Evolutionary conservation across 805 yeast genomes (phyloP).

Genomic region (Brettanomyces sp.): DNA sequence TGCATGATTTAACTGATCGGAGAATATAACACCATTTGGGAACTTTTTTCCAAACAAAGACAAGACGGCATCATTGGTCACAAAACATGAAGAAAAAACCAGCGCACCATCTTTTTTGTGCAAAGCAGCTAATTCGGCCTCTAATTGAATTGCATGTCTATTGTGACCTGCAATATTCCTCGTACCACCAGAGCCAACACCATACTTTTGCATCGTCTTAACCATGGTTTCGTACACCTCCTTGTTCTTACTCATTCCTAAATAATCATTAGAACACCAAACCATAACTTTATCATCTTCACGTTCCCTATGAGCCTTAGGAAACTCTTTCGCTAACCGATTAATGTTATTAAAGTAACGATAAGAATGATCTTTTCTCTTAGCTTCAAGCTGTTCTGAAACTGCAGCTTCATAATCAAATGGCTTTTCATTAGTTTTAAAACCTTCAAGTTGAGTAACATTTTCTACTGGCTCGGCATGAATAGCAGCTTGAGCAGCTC

Average conservation of each 20-base stretch:
- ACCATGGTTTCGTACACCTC: conserved; percentile 71
- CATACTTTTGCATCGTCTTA: conserved; percentile 73
- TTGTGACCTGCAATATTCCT: conserved; percentile 98
- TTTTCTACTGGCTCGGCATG: conserved; percentile 21
- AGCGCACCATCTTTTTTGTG: conserved; percentile 94
- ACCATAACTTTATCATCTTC: conserved; percentile 86
- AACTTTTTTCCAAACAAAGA: conserved; percentile 85
- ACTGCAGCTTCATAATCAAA: conserved; percentile 72
- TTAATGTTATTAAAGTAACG: conserved; percentile 96
- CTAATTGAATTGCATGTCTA: conserved; percentile 77
- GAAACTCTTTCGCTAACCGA: conserved; percentile 89
- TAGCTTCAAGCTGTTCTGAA: conserved; percentile 55
- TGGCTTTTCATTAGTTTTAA: conserved; percentile 37
- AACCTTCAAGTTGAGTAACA: conserved; percentile 3
- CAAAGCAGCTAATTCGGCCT: conserved; percentile 76
- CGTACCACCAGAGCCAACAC: conserved; percentile 99
- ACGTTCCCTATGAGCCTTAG: conserved; percentile 74
- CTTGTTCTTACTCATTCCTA: conserved; percentile 86
- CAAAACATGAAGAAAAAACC: conserved; percentile 92
- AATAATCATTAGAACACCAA: conserved; percentile 98
- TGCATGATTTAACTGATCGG: conserved; percentile 93
- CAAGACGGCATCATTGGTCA: conserved; percentile 92
- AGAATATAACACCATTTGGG: conserved; percentile 82
- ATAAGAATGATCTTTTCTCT: conserved; percentile 84
- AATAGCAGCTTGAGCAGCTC: conserved; percentile 25